Evolutionary conservation across 805 yeast genomes (phyloP).

Genomic region (Ogataea kodamae): DNA sequence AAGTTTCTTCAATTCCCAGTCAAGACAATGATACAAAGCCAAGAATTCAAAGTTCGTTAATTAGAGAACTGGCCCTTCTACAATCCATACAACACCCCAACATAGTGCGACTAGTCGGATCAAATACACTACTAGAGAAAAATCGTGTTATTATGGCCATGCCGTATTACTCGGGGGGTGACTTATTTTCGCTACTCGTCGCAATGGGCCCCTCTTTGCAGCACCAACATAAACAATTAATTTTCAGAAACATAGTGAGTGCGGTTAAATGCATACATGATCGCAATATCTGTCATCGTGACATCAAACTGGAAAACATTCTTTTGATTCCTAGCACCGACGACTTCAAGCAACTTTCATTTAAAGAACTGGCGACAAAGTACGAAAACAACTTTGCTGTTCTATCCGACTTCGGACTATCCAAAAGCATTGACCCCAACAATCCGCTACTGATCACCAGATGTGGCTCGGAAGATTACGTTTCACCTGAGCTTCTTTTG

Average conservation of each 20-base stretch:
- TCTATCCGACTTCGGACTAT: conserved; percentile 86
- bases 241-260: conserved; percentile 65
- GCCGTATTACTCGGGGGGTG: conserved; percentile 84
- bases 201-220: conserved; percentile 40
- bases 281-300: conserved; percentile 77
- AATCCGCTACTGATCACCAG: conserved; percentile 73
- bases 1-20: conserved; percentile 47
- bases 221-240: conserved; percentile 50
- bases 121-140: conserved; percentile 32
- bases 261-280: conserved; percentile 74
- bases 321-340: conserved; percentile 40
- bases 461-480: conserved; percentile 96
- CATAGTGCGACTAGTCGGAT: conserved; percentile 59
- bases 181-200: conserved; percentile 63
- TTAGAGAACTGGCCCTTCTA: conserved; percentile 73
- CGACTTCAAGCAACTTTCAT: conserved; percentile 25
- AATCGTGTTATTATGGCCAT: conserved; percentile 49
- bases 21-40: conserved; percentile 37
- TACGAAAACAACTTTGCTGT: conserved; percentile 39
- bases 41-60: conserved; percentile 57
- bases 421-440: conserved; percentile 59
- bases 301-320: conserved; percentile 84
- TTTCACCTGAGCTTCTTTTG: conserved; percentile 88
- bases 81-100: conserved; percentile 61
- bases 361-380: conserved; percentile 2